Conservation (phyloP, 2,329 filamentous ascomycete species). For the Emmonsia crescens region DNA sequence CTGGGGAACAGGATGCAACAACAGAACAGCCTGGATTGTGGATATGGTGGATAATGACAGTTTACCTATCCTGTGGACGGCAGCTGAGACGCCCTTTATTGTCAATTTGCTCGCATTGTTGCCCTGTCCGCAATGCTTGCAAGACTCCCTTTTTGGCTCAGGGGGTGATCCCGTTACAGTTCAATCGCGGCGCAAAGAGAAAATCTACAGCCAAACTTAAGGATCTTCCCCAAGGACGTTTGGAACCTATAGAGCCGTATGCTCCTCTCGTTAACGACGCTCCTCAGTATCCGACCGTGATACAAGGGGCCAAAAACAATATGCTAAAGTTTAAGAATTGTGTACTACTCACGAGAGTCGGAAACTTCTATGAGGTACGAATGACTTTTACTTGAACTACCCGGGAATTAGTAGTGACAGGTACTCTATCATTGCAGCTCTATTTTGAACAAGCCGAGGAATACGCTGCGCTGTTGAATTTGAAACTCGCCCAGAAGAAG, state of each 20-base stretch:
- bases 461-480: constrained; percentile 69
- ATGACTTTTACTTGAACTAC: constrained; percentile 3
- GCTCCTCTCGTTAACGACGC: constrained; percentile 36
- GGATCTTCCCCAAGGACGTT: constrained; percentile 46
- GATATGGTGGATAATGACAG: constrained; percentile 10
- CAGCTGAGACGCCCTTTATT: background rate
- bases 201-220: constrained; percentile 31
- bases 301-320: constrained; percentile 76
- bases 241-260: constrained; percentile 35
- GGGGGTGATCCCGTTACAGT: background rate
- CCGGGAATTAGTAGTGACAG: background rate
- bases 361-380: constrained; percentile 77
- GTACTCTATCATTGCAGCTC: constrained; percentile 38
- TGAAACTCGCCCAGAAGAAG: constrained; percentile 75
- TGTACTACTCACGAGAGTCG: constrained; percentile 81
- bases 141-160: background rate
- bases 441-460: constrained; percentile 95
- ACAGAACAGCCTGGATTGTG: background rate
- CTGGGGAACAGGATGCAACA: constrained; percentile 16
- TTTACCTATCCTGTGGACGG: constrained; percentile 3
- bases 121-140: background rate
- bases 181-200: constrained; percentile 26
- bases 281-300: constrained; percentile 69
- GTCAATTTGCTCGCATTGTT: background rate
- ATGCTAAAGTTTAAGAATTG: constrained; percentile 87